phyloP scores from a whole-genome alignment of 2,329 filamentous ascomycete species.

The Fusarium penzigii region DNA sequence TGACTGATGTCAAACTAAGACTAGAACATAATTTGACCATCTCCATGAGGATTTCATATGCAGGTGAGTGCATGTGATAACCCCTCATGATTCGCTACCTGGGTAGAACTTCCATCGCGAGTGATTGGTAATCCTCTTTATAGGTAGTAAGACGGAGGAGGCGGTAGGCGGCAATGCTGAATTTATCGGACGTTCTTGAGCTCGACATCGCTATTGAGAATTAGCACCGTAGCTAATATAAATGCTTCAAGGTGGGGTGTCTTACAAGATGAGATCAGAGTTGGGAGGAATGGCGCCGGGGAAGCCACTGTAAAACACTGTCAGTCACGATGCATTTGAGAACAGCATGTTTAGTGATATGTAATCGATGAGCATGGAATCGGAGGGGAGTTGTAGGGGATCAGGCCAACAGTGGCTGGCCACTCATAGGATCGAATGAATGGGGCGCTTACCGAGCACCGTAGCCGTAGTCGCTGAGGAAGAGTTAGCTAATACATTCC shows the following conservation, averaged over 20 bases:
- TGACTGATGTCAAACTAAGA: too few relatives aligned
- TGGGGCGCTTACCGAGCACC: slow-evolving; percentile 54
- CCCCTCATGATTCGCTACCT: too few relatives aligned
- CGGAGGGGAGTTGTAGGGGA: slow-evolving; percentile 44
- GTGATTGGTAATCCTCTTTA: background rate
- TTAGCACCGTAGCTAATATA: slow-evolving; percentile 9
- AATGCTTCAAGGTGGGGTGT: background rate
- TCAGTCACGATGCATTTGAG: slow-evolving; percentile 9
- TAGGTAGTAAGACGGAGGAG: background rate
- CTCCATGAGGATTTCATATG: too few relatives aligned
- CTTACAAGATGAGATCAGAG: slow-evolving; percentile 82
- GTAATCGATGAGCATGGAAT: background rate
- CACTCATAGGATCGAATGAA: slow-evolving; percentile 1
- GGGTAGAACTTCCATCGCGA: background rate
- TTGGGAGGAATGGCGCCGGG: slow-evolving; percentile 74
- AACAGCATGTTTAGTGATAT: background rate
- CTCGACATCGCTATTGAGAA: slow-evolving; percentile 61
- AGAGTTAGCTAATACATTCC: slow-evolving; percentile 15
- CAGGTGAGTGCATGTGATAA: too few relatives aligned
- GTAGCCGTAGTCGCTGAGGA: slow-evolving; percentile 63
- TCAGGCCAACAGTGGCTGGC: slow-evolving; percentile 4
- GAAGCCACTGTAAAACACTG: slow-evolving; percentile 64
- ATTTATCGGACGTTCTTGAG: slow-evolving; percentile 62
- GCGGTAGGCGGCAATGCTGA: background rate
- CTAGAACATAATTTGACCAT: too few relatives aligned